phyloP scores from a whole-genome alignment of 1,139 yeast genomes.

The Suhomyces bokatorum region DNA sequence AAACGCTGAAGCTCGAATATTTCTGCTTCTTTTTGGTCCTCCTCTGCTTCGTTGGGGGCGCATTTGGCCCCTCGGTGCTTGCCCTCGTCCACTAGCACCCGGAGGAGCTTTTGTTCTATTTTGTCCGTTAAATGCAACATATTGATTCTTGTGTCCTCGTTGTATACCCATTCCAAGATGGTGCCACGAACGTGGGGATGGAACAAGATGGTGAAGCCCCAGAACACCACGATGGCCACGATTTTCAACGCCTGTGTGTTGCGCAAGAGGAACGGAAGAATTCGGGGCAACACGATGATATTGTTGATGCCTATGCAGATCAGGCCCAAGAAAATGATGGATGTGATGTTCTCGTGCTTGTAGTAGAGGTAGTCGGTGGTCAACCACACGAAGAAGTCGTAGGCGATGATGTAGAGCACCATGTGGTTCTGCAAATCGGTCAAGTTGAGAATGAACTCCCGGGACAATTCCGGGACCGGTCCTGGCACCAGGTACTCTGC shows the following conservation, averaged over 20 bases:
- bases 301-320: constrained; percentile 32
- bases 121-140: constrained; percentile 47
- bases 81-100: constrained; percentile 21
- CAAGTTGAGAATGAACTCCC: constrained; percentile 74
- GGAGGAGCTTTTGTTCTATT: constrained; percentile 42
- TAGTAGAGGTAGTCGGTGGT: constrained; percentile 64
- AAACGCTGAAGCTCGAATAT: constrained; percentile 70
- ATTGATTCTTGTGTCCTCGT: constrained; percentile 61
- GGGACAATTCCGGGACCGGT: constrained; percentile 77
- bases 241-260: constrained; percentile 41
- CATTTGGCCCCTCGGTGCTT: neutral
- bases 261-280: constrained; percentile 28
- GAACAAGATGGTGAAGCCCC: constrained; percentile 49
- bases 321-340: constrained; percentile 46
- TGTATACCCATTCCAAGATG: constrained; percentile 46
- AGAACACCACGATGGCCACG: constrained; percentile 40
- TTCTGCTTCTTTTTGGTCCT: constrained; percentile 42
- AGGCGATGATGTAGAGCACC: constrained; percentile 63
- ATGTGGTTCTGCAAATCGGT: constrained; percentile 85
- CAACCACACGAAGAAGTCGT: constrained; percentile 55
- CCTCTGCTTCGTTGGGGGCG: neutral
- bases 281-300: constrained; percentile 33
- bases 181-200: constrained; percentile 58
- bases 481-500: constrained; percentile 54
- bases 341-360: constrained; percentile 62